Evolutionary conservation across 768 basidiomycete species (phyloP), one percentile per base, ranked within the genome.

Genomic region (Coprinopsis sp.): DNA sequence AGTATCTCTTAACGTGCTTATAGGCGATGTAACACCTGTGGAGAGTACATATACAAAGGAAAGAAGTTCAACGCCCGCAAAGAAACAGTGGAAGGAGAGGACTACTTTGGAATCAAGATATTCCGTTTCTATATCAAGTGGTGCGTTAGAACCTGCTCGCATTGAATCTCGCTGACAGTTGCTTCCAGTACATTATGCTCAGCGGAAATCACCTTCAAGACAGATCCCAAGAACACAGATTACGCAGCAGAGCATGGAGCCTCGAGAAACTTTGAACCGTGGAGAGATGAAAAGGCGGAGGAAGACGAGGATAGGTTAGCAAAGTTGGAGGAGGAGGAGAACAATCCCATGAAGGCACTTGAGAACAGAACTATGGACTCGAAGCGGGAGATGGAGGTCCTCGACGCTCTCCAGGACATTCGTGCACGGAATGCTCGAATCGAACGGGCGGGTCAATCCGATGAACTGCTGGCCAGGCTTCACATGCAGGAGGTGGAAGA

Each of bases 41-140:
- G 94, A 38, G 96, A 99, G 69, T 99, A 98, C 59, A 88, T 99
- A 45, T 95, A 97, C 69, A 97, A 99, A 64, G 96, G 96, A 37
- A 99, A 99, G 74, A 99, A 99, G 67, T 99, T 99, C 73, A 98
- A 99, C 57, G 96, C 96, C 4, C 78, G 95, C 39, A 98, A 99
- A 63, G 96, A 99, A 71, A 98, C 95, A 0, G 96, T 96, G 7
- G 87, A 92, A 1, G 92, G 90, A 0, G 95, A 98, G 62, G 92
- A 96, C 54, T 99, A 99, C 59, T 91, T 90, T 72, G 94, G 95
- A 6, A 98, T 99, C 74, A 97, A 96, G 69, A 93, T 91, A 46
- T 92, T 92, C 64, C 76, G 89, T 29, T 92, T 92, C 65, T 92
- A 91, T 57, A 92, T 92, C 58, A 92, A 91, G 70, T 92, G 89